Base-by-base conservation (phyloP, 176 grass and related monocot species). In the Oryza nivara region DNA sequence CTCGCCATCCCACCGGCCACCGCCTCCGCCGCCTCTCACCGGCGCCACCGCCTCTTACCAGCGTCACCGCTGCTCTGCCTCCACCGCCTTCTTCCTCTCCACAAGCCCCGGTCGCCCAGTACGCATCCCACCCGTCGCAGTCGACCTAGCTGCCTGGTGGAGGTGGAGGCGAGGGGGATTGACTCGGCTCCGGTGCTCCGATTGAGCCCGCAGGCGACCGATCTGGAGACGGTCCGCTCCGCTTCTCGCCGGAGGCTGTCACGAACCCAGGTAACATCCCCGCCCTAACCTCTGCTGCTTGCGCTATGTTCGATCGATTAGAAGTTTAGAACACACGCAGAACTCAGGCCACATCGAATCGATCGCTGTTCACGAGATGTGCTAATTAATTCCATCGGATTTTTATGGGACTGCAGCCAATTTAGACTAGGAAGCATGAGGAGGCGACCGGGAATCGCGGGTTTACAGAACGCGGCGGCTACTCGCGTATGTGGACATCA, bases 381-480 rank as follows among this genome's bases (percentile, higher is more conserved):
- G 72, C 25, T 14, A 13, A 74, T 74, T 51, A 14, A 74, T 32
- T 46, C 25, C 6, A 1, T 8, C 25, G 25, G 45, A 10, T 7
- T 74, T 32, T 23, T 32, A 32, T 49, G 26, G 45, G 19, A 51
- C 7, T 30, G 72, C 25, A 32, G 45, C 72, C 26, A 22, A 36
- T 12, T 35, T 76, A 20, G 12, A 52, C 20, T 16, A 15, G 41
- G 9, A 54, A 17, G 17, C 19, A 90, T 90, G 88, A 90, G 88
- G 60, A 13, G 84, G 68, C 74, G 88, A 48, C 83, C 88, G 5
- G 84, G 88, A 49, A 90, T 90, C 58, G 73, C 88, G 3, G 88
- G 88, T 1, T 86, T 90, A 48, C 88, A 86, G 84, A 90, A 78
- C 32, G 88, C 88, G 14, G 79, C 88, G 74, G 88, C 88, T 36